Conservation (phyloP, 768 basidiomycete species). For the Termitomyces sp. region DNA sequence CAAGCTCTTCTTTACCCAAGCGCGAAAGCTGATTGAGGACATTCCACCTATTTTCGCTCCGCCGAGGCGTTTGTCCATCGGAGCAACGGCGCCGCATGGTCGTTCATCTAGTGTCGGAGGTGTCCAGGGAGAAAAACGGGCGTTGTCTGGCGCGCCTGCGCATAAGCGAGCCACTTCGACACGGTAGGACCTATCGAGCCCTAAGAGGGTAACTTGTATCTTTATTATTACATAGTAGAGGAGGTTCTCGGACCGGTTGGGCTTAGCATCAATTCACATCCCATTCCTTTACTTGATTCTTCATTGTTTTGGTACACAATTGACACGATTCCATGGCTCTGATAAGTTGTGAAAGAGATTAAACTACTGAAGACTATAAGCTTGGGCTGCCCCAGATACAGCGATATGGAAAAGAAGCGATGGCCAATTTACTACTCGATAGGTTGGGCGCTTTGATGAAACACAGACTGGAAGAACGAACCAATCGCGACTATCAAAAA, state of each 20-base stretch:
- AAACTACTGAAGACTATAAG: neutral
- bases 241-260: neutral
- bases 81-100: neutral
- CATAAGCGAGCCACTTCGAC: neutral
- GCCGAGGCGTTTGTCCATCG: constrained; percentile 3
- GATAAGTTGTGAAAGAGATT: neutral
- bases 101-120: neutral
- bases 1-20: constrained; percentile 90
- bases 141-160: neutral
- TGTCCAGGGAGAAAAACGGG: neutral
- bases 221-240: neutral
- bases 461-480: too few species aligned
- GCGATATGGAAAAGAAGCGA: too few species aligned
- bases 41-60: constrained; percentile 7
- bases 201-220: neutral
- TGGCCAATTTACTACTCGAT: too few species aligned
- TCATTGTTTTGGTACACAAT: neutral
- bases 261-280: neutral
- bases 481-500: too few species aligned
- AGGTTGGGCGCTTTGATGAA: too few species aligned
- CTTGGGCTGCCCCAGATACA: neutral
- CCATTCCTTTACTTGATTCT: neutral
- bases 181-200: neutral
- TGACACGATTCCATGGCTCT: neutral
- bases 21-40: constrained; percentile 36